Conservation (phyloP, 495 filamentous ascomycete species). For the Trypethelium eluteriae region DNA sequence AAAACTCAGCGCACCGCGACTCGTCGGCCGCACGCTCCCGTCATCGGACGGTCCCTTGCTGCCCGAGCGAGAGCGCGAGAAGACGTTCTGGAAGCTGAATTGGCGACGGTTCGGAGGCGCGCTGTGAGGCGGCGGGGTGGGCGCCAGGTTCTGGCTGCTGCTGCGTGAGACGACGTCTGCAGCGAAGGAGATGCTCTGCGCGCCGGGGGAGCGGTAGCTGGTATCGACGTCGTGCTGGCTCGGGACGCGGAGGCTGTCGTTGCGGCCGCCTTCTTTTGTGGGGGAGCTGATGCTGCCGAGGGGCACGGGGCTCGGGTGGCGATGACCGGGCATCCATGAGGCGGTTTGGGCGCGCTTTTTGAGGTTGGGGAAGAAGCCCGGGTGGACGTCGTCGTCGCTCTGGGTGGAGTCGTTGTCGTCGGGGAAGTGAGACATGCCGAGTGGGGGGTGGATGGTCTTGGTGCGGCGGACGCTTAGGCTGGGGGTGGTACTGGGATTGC, state of each 20-base stretch:
- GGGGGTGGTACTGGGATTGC: constrained; percentile 30
- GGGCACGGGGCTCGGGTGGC: constrained; percentile 2
- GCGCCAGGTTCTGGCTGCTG: constrained; percentile 35
- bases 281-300: neutral
- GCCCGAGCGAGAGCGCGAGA: constrained; percentile 39
- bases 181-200: constrained; percentile 43
- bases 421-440: constrained; percentile 84
- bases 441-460: constrained; percentile 63
- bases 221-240: constrained; percentile 39
- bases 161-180: constrained; percentile 32
- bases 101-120: constrained; percentile 49
- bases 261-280: neutral
- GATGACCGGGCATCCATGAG: constrained; percentile 19
- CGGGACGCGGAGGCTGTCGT: constrained; percentile 18
- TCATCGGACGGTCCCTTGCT: constrained; percentile 21
- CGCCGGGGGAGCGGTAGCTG: constrained; percentile 40
- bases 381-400: constrained; percentile 35
- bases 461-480: constrained; percentile 36
- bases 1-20: constrained; percentile 37
- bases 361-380: constrained; percentile 49
- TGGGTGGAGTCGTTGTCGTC: constrained; percentile 47
- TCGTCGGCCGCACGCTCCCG: constrained; percentile 28
- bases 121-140: constrained; percentile 42
- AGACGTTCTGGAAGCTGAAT: constrained; percentile 85
- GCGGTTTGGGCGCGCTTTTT: constrained; percentile 8